A percentile compares a stretch with the other conserved stretches of the same genome.
Evolutionary conservation across 2,329 filamentous ascomycete species (phyloP).

Genomic region (Aciculosporium take): DNA sequence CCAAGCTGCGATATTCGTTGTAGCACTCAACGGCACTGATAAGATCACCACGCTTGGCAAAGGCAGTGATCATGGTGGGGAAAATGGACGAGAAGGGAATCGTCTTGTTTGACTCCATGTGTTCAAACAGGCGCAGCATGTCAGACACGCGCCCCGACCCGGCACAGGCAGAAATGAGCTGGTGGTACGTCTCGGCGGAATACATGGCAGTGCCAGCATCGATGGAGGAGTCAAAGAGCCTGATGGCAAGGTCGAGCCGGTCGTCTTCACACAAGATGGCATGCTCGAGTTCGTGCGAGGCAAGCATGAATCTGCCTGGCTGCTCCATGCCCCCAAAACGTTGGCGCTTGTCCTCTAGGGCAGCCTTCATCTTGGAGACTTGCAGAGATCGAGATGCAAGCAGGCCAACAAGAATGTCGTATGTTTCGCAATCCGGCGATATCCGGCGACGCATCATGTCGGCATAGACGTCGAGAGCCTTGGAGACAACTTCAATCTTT

Average conservation of each 20-base stretch:
- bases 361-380: constrained; percentile 55
- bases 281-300: constrained; percentile 74
- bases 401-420: constrained; percentile 72
- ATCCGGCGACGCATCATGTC: constrained; percentile 88
- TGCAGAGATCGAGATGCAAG: constrained; percentile 71
- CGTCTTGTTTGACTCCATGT: constrained; percentile 71
- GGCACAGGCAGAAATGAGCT: constrained; percentile 78
- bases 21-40: constrained; percentile 86
- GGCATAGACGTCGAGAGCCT: constrained; percentile 86
- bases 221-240: constrained; percentile 68
- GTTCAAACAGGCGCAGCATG: constrained; percentile 81
- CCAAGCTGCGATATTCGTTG: constrained; percentile 81
- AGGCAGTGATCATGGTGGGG: constrained; percentile 88
- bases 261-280: constrained; percentile 79
- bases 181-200: constrained; percentile 69
- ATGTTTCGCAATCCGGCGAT: constrained; percentile 69
- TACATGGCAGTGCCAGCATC: constrained; percentile 49
- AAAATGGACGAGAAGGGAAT: constrained; percentile 71
- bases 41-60: constrained; percentile 67
- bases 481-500: constrained; percentile 72
- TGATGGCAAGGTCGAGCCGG: constrained; percentile 70
- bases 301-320: constrained; percentile 73
- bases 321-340: constrained; percentile 79
- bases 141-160: constrained; percentile 66
- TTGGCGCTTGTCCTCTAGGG: constrained; percentile 65